Conservation (phyloP, 257 asterid species). For the Ilex aquifolium region DNA sequence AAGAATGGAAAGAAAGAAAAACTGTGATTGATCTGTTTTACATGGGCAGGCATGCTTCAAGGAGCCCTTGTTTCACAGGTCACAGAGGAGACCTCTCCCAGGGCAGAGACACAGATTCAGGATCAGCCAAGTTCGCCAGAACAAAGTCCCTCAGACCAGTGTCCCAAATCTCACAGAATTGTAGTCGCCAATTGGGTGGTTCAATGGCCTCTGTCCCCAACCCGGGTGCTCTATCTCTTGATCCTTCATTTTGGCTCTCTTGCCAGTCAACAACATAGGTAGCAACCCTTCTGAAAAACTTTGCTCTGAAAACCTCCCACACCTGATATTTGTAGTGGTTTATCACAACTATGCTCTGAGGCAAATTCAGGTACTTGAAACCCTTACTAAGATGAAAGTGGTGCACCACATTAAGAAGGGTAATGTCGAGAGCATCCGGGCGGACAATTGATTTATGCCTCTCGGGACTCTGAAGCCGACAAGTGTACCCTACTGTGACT, state of each 20-base stretch:
- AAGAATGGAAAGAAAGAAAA: conserved; percentile 17
- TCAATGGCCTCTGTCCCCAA: conserved; percentile 95
- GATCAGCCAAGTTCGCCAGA: conserved; percentile 56
- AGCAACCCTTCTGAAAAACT: conserved; percentile 87
- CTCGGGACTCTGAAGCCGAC: conserved; percentile 90
- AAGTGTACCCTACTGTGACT: conserved; percentile 81
- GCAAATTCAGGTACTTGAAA: conserved; percentile 55
- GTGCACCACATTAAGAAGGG: conserved; percentile 82
- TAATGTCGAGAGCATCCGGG: conserved; percentile 57
- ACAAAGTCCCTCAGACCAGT: conserved; percentile 79
- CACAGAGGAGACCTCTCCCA: conserved; percentile 51
- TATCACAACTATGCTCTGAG: conserved; percentile 47
- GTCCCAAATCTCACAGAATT: conserved; percentile 94
- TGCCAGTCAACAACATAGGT: conserved; percentile 92
- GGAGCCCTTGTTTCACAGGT: not conserved
- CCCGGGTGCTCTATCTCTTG: conserved; percentile 95
- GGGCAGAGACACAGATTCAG: conserved; percentile 56
- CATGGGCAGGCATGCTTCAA: too few relatives aligned
- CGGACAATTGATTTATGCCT: conserved; percentile 89
- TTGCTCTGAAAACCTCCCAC: conserved; percentile 83
- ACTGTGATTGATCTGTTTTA: not conserved
- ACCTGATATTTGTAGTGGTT: conserved; percentile 89
- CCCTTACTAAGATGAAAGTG: conserved; percentile 67
- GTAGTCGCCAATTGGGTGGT: conserved; percentile 78
- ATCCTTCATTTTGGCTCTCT: conserved; percentile 83